Conservation (phyloP, 805 yeast species). For the Vanderwaltozyma verrucispora region DNA sequence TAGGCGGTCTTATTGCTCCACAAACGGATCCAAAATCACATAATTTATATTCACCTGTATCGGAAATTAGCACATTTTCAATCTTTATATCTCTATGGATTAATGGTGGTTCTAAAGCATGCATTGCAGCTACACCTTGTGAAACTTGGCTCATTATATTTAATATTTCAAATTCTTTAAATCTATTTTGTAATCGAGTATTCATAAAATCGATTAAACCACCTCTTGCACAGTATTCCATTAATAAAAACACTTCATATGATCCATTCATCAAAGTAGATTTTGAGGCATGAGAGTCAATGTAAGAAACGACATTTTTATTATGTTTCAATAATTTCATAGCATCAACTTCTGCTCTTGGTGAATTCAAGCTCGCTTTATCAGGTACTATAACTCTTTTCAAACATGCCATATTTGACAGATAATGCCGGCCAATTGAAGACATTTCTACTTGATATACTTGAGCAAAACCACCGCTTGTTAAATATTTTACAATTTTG, state of each 20-base stretch:
- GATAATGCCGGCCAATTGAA: conserved; percentile 47
- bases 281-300: conserved; percentile 91
- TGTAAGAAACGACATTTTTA: conserved; percentile 74
- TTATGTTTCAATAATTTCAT: conserved; percentile 83
- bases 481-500: conserved; percentile 57
- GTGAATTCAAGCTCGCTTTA: conserved; percentile 66
- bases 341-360: conserved; percentile 94
- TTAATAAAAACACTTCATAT: conserved; percentile 67
- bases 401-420: conserved; percentile 59
- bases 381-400: conserved; percentile 92
- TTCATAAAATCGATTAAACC: conserved; percentile 78
- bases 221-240: conserved; percentile 74
- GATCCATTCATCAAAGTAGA: conserved; percentile 40
- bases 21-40: conserved; percentile 83
- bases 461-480: conserved; percentile 94
- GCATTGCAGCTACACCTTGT: conserved; percentile 71
- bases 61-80: conserved; percentile 64
- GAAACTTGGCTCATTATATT: conserved; percentile 61
- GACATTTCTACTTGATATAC: conserved; percentile 71
- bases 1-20: conserved; percentile 53
- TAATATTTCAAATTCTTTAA: conserved; percentile 58
- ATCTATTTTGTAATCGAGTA: conserved; percentile 51
- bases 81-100: conserved; percentile 76
- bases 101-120: conserved; percentile 57
- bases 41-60: conserved; percentile 48